A percentile compares a stretch with the other conserved stretches of the same genome.
Conservation (phyloP, 2,329 filamentous ascomycete genomes). For the Fusarium begoniae region DNA sequence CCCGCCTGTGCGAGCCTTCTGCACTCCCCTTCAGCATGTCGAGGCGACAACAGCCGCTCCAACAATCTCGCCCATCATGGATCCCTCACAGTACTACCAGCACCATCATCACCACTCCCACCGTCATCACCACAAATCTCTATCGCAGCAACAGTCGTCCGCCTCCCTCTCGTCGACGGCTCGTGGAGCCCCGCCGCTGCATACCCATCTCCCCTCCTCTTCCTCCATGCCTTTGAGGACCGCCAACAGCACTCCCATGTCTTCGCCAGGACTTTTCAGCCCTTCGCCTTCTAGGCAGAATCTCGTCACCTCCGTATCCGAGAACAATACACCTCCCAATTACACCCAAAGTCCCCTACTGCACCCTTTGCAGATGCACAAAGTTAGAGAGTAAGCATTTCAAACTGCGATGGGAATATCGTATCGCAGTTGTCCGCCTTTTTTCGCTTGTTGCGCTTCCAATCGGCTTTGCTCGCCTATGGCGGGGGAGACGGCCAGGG, state of each 20-base stretch:
- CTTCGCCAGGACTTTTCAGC: constrained; percentile 70
- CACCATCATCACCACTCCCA: constrained; percentile 35
- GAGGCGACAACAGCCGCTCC: constrained; percentile 37
- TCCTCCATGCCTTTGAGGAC: constrained; percentile 57
- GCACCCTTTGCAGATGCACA: constrained; percentile 76
- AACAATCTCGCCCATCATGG: constrained; percentile 41
- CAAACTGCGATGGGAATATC: constrained; percentile 1
- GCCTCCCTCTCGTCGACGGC: constrained; percentile 41
- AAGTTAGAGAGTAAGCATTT: constrained; percentile 76
- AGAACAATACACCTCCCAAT: constrained; percentile 62
- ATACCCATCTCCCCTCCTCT: constrained; percentile 48
- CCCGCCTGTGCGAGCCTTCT: constrained; percentile 39
- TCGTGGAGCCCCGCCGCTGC: constrained; percentile 39
- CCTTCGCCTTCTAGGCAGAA: constrained; percentile 57
- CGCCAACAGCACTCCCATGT: constrained; percentile 65
- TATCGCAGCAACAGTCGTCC: constrained; percentile 44
- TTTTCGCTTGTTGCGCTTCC: neutral
- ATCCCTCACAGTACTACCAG: constrained; percentile 41
- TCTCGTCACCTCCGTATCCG: constrained; percentile 57
- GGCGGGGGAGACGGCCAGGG: constrained; percentile 13
- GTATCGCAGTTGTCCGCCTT: neutral
- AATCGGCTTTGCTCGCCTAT: constrained; percentile 5
- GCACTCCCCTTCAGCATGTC: constrained; percentile 39
- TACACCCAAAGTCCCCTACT: constrained; percentile 67
- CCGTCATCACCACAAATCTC: constrained; percentile 41